Evolutionary conservation across 148 eudicot species (phyloP).

Genomic region (Chenopodium berlandieri): DNA sequence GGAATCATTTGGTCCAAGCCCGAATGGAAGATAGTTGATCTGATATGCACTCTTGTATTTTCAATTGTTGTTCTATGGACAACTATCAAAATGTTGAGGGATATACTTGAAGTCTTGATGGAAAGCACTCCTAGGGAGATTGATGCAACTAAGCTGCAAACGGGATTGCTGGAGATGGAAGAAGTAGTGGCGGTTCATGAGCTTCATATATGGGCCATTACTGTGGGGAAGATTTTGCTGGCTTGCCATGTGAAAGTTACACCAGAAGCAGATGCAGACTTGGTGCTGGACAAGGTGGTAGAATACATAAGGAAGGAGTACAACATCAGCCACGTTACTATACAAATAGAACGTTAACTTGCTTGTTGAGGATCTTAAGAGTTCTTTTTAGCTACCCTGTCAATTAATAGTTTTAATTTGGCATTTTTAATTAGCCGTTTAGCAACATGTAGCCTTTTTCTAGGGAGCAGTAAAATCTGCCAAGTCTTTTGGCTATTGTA

Average conservation of each 20-base stretch:
- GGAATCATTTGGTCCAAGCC: slow-evolving; percentile 90
- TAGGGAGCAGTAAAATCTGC: slow-evolving; percentile 15
- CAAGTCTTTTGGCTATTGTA: slow-evolving; percentile 22
- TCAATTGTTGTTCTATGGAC: slow-evolving; percentile 74
- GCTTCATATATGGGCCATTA: slow-evolving; percentile 95
- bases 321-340: slow-evolving; percentile 87
- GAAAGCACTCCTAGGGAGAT: slow-evolving; percentile 97
- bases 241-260: slow-evolving; percentile 87
- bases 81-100: slow-evolving; percentile 73
- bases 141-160: slow-evolving; percentile 75
- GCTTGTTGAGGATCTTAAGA: neutral
- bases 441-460: slow-evolving; percentile 16
- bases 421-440: slow-evolving; percentile 4
- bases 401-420: slow-evolving; percentile 12
- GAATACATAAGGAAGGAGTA: slow-evolving; percentile 74
- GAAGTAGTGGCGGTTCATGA: slow-evolving; percentile 89
- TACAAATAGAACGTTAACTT: slow-evolving; percentile 71
- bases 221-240: slow-evolving; percentile 77
- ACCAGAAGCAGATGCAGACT: slow-evolving; percentile 80
- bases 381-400: slow-evolving; percentile 10
- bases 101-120: slow-evolving; percentile 85
- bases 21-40: slow-evolving; percentile 84
- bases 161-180: slow-evolving; percentile 70
- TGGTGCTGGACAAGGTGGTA: slow-evolving; percentile 79
- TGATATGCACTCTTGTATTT: slow-evolving; percentile 84